Evolutionary conservation across 2,329 filamentous ascomycete genomes (phyloP).

Genomic region (Sporothrix globosa): DNA sequence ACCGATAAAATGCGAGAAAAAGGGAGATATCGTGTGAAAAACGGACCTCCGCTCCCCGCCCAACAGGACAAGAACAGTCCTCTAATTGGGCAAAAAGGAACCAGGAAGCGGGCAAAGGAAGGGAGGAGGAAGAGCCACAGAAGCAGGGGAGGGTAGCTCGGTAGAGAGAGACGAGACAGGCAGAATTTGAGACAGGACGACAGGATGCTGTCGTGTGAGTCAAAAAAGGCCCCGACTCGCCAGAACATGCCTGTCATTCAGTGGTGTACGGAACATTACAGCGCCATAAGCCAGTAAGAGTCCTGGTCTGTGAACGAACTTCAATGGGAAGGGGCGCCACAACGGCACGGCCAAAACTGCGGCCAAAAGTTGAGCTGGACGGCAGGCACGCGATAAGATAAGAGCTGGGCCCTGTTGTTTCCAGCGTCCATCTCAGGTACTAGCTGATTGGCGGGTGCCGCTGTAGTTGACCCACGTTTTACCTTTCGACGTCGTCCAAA

Average conservation of each 20-base stretch:
- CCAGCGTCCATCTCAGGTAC: background rate
- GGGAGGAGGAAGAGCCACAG: slow-evolving; percentile 3
- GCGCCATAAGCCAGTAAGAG: background rate
- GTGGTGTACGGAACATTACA: background rate
- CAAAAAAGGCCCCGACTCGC: background rate
- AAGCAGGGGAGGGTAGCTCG: background rate
- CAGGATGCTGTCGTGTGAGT: background rate
- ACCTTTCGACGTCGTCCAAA: slow-evolving; percentile 4
- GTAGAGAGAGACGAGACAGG: background rate
- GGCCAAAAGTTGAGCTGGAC: background rate
- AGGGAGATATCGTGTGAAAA: background rate
- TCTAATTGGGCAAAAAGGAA: background rate
- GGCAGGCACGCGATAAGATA: slow-evolving; percentile 30
- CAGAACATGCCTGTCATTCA: background rate
- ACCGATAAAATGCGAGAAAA: background rate
- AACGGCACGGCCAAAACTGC: background rate
- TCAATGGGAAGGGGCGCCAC: background rate
- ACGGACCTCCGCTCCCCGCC: slow-evolving; percentile 25
- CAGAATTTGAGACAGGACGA: background rate
- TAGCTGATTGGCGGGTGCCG: slow-evolving; percentile 9
- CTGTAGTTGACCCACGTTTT: slow-evolving; percentile 15
- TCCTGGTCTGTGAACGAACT: background rate
- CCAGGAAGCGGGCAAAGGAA: background rate
- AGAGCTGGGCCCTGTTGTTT: slow-evolving; percentile 17
- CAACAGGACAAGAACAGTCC: no score